A percentile compares a stretch with the other conserved stretches of the same genome.
Evolutionary conservation across 192 early-diverging fungal species (phyloP).

Genomic region (Mortierella antarctica): DNA sequence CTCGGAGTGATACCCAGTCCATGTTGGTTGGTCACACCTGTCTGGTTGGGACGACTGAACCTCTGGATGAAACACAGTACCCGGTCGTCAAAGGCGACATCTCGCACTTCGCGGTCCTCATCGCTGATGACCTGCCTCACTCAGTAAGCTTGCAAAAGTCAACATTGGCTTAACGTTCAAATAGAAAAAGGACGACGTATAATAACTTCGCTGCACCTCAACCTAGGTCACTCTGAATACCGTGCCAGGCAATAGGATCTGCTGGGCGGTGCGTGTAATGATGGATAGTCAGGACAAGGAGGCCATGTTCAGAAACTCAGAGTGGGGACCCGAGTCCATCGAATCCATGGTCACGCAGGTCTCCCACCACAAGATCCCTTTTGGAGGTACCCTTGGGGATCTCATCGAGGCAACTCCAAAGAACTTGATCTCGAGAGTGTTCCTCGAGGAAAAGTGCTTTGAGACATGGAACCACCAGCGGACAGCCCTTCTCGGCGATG

Average conservation of each 20-base stretch:
- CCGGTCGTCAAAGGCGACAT: slow-evolving; percentile 6
- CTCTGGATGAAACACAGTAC: slow-evolving; percentile 18
- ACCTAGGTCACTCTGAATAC: slow-evolving; percentile 6
- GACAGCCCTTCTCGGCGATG: slow-evolving; percentile 23
- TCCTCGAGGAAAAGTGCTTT: slow-evolving; percentile 25
- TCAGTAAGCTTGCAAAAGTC: slow-evolving; percentile 11
- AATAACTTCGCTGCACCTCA: background rate
- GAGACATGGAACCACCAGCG: slow-evolving; percentile 19
- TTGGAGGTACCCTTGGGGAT: slow-evolving; percentile 32
- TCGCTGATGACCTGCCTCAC: slow-evolving; percentile 11
- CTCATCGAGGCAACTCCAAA: slow-evolving; percentile 26
- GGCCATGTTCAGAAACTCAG: slow-evolving; percentile 9
- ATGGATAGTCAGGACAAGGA: slow-evolving; percentile 3
- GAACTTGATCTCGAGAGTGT: slow-evolving; percentile 18
- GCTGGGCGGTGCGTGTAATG: slow-evolving; percentile 4
- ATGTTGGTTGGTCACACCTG: slow-evolving; percentile 7
- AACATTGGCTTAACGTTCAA: background rate
- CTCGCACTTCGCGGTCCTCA: slow-evolving; percentile 1
- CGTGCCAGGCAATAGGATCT: slow-evolving; percentile 10
- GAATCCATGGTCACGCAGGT: slow-evolving; percentile 2
- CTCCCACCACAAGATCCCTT: background rate
- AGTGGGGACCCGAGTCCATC: slow-evolving; percentile 21
- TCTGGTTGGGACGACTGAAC: slow-evolving; percentile 21
- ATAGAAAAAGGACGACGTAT: background rate
- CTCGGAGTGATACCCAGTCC: slow-evolving; percentile 7